These are phyloP conservation scores for Combretum micranthum DNA, from an alignment of 345 rosid species.

Conservation along the genomic window DNA sequence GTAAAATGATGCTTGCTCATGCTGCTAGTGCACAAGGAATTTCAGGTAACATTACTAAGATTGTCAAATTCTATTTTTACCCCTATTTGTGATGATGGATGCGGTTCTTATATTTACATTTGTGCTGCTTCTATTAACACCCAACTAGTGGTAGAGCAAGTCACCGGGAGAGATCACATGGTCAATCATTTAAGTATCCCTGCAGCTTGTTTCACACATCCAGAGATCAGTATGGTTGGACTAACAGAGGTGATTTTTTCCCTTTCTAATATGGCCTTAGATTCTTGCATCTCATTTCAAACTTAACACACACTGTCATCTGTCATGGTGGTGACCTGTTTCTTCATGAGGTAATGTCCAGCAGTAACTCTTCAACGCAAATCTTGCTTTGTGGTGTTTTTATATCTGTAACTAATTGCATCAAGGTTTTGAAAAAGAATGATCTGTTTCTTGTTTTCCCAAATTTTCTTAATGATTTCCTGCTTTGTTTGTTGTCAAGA, in stretches of 20 bases:
- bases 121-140: conserved; percentile 10
- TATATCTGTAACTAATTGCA: too few relatives aligned
- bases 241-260: conserved; percentile 65
- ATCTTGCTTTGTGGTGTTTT: too few relatives aligned
- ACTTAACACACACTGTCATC: too few relatives aligned
- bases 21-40: conserved; percentile 99
- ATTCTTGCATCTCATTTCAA: background rate
- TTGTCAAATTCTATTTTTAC: background rate
- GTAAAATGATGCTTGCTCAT: conserved; percentile 99
- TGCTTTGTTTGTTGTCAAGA: too few relatives aligned
- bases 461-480: too few relatives aligned
- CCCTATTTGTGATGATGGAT: background rate
- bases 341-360: too few relatives aligned
- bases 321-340: too few relatives aligned
- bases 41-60: conserved; percentile 46
- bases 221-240: conserved; percentile 99
- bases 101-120: background rate
- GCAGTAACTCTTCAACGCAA: too few relatives aligned
- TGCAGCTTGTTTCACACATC: conserved; percentile 99
- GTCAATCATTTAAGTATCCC: conserved; percentile 93
- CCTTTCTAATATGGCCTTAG: background rate
- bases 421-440: too few relatives aligned
- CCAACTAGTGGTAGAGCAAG: conserved; percentile 84
- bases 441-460: too few relatives aligned
- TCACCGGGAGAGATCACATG: conserved; percentile 83